Conservation (phyloP, 2,329 filamentous ascomycete genomes). For the Colletotrichum coccodes region DNA sequence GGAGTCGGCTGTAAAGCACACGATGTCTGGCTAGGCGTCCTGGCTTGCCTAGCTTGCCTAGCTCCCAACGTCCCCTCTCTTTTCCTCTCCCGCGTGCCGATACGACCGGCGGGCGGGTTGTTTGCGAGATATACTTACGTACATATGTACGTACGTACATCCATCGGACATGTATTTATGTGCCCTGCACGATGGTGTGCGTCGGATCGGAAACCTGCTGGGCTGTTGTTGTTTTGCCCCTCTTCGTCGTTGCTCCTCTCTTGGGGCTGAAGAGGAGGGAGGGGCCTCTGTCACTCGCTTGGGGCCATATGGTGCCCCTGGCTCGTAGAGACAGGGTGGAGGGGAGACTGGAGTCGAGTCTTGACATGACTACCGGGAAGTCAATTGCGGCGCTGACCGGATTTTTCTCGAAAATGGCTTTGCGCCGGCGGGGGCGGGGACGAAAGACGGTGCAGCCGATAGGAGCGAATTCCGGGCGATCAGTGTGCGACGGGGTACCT, state of each 20-base stretch:
- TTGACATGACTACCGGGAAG: slow-evolving; percentile 15
- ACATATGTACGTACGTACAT: slow-evolving; percentile 17
- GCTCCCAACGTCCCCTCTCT: background rate
- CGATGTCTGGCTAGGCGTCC: background rate
- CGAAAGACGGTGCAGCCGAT: slow-evolving; percentile 19
- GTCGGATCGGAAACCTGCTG: slow-evolving; percentile 5
- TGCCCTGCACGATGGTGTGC: slow-evolving; percentile 24
- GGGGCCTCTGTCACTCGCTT: background rate
- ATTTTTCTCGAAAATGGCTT: background rate
- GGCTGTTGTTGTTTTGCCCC: slow-evolving; percentile 7
- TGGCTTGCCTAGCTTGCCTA: background rate
- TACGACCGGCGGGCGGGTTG: background rate
- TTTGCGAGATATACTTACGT: slow-evolving; percentile 22
- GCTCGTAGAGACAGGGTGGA: slow-evolving; percentile 4
- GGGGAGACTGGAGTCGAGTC: slow-evolving; percentile 5
- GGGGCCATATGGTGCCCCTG: slow-evolving; percentile 17
- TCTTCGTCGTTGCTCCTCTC: slow-evolving; percentile 3
- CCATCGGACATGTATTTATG: slow-evolving; percentile 1
- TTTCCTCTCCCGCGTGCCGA: background rate
- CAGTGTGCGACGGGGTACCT: background rate
- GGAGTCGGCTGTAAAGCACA: background rate
- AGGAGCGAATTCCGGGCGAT: slow-evolving; percentile 18
- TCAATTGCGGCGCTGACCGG: slow-evolving; percentile 18
- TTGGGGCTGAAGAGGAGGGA: slow-evolving; percentile 11
- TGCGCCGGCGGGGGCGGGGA: slow-evolving; percentile 27